Evolutionary conservation across 2,329 filamentous ascomycete genomes (phyloP), one percentile per base, ranked within the genome.

Genomic region (Beauveria sp.): DNA sequence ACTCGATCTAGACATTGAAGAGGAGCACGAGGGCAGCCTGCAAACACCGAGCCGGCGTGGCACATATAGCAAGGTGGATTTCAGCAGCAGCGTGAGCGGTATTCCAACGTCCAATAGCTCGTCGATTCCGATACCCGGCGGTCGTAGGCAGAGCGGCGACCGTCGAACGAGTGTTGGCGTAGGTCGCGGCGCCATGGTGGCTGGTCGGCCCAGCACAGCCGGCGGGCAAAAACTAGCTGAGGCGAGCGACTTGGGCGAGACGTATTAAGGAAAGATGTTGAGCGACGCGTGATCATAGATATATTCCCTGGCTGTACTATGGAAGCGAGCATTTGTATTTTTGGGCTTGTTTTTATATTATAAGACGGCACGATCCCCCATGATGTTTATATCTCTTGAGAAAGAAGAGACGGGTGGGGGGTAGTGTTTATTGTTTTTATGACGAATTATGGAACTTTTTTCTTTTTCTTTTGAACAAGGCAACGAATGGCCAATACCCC

Each of bases 31-130:
- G 48, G 67, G 66, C 45, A 76, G 77, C 12, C 68, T 75, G 34
- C 76, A 77, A 31, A 84, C 81, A n/a, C 81, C 83, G 1, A 85
- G 81, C 68, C 77, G 83, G 52, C 75, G 81, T 22, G 80, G 81
- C 7, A 83, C 79, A 2, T 84, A 80, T 65, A 80, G 78, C 49
- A 79, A 78, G 64, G 72, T 76, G 38, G 81, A 83, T 51, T 64
- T 72, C 26, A 79, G 80, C 12, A 72, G 69, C 22, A 70, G 67
- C 20, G 67, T 68, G 12, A 77, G 71, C 56, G 73, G 72, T 46
- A 80, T 80, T 26, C 77, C 77, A 9, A 67, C 67, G 34, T 76
- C 77, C 22, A 22, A 24, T 42, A 31, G 48, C 26, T 51, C 56
- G 22, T 73, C 71, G 20, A 81, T 84, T 20, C 81, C 81, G 10